phyloP scores from a whole-genome alignment of 208 protist species.

The Leishmania tropica region DNA sequence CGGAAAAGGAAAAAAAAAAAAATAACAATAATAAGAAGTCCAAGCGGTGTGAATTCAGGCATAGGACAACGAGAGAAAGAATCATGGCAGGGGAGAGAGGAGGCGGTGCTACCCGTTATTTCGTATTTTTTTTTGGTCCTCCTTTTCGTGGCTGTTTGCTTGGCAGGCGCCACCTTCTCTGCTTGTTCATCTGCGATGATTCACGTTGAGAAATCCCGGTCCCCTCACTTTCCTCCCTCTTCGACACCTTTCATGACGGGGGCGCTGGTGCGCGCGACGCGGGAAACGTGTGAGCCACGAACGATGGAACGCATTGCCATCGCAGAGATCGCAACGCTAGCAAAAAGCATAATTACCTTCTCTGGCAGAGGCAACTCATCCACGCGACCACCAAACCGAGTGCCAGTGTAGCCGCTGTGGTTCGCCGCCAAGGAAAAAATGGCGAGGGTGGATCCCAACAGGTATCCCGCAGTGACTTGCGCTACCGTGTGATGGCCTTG shows the following conservation, averaged over 20 bases:
- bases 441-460: constrained; percentile 28
- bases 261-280: not conserved
- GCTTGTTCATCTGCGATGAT: not conserved
- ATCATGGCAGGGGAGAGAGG: not conserved
- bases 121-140: not conserved
- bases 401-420: constrained; percentile 39
- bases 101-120: not conserved
- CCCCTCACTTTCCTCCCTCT: not conserved
- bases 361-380: constrained; percentile 36
- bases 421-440: constrained; percentile 28
- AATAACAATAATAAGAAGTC: not conserved
- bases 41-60: not conserved
- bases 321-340: constrained; percentile 12
- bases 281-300: constrained; percentile 5
- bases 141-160: not conserved
- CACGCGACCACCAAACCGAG: constrained; percentile 34
- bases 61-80: not conserved
- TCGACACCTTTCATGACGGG: not conserved
- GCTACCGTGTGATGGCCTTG: constrained; percentile 55
- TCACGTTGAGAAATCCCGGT: not conserved
- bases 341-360: constrained; percentile 21
- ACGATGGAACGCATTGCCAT: constrained; percentile 27
- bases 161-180: not conserved
- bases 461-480: constrained; percentile 52
- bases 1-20: too few relatives aligned